Evolutionary conservation across 2,329 filamentous ascomycete species (phyloP).

Genomic region (Polychaeton citri): DNA sequence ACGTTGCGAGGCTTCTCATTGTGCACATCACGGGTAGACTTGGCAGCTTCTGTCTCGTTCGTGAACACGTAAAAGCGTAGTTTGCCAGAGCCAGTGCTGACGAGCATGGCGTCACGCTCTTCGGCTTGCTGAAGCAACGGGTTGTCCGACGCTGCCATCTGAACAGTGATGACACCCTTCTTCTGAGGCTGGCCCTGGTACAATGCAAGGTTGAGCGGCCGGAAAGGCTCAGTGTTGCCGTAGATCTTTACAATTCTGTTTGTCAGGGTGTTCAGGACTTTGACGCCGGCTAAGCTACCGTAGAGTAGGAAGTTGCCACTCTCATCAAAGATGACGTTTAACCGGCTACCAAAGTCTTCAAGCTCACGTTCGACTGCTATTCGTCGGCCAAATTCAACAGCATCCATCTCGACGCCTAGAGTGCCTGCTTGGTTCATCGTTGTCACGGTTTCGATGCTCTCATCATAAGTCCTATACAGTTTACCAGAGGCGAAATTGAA

Average conservation of each 20-base stretch:
- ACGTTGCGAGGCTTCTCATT: conserved; percentile 77
- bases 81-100: conserved; percentile 73
- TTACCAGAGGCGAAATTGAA: conserved; percentile 89
- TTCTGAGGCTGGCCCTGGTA: conserved; percentile 95
- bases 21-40: conserved; percentile 76
- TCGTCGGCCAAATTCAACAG: conserved; percentile 81
- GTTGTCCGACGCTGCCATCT: conserved; percentile 93
- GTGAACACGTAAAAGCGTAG: conserved; percentile 97
- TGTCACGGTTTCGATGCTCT: conserved; percentile 75
- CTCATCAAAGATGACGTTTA: conserved; percentile 90
- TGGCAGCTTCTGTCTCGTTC: conserved; percentile 71
- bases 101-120: conserved; percentile 75
- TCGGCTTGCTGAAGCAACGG: conserved; percentile 88
- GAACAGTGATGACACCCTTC: conserved; percentile 83
- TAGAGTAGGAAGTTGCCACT: conserved; percentile 92
- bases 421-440: conserved; percentile 96
- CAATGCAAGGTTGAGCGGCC: conserved; percentile 67
- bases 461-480: conserved; percentile 84
- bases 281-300: conserved; percentile 80
- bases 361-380: conserved; percentile 78
- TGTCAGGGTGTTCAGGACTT: conserved; percentile 90
- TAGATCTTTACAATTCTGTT: conserved; percentile 86
- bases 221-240: conserved; percentile 77
- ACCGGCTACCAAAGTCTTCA: conserved; percentile 56
- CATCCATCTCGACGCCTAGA: conserved; percentile 58